Base-by-base conservation (phyloP, 2,329 filamentous ascomycete species). In the Cercospora zeina region DNA sequence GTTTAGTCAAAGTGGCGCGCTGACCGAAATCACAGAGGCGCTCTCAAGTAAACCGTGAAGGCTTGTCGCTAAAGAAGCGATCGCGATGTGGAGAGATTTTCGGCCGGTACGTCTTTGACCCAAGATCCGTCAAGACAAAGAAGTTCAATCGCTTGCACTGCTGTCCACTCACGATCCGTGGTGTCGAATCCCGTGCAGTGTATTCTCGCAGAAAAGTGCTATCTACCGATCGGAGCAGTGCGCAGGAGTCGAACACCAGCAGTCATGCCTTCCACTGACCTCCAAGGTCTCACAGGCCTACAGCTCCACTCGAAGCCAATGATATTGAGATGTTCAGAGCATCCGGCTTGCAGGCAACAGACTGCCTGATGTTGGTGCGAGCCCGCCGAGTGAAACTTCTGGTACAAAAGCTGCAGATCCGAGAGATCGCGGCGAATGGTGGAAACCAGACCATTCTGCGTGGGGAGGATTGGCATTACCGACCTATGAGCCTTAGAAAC, bases 291-390 rank as follows among this genome's bases (percentile, higher is more conserved):
- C n/a, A n/a, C n/a, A n/a, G n/a, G 4, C 58, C 63, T 30, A 61
- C 42, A 14, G 47, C 53, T 19, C 24, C 53, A 1, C 30, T 65
- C 4, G n/a, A 37, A 30, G 37, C 47, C 9, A 59, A 63, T 24
- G 36, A 57, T 11, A 58, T 63, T 13, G 21, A 37, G 5, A 39
- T 39, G 1, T 50, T 63, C 31, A n/a, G 54, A 30, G 58, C 59
- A 16, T 61, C 62, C 6, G 62, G 62, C 5, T 11, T 19, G 13
- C 62, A 66, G 19, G 13, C 62, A 64, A 34, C 33, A 47, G 13
- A 56, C 64, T 24, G 62, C 59, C 19, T 59, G 53, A 8, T 64
- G 62, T 57, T 66, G 55, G 24, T 66, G 64, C 47, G 53, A 58
- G 49, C 59, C 64, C 2, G 14, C 54, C 3, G 21, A 31, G 2